Conservation (phyloP, 2,329 filamentous ascomycete species). For the Fusarium kyushuense region DNA sequence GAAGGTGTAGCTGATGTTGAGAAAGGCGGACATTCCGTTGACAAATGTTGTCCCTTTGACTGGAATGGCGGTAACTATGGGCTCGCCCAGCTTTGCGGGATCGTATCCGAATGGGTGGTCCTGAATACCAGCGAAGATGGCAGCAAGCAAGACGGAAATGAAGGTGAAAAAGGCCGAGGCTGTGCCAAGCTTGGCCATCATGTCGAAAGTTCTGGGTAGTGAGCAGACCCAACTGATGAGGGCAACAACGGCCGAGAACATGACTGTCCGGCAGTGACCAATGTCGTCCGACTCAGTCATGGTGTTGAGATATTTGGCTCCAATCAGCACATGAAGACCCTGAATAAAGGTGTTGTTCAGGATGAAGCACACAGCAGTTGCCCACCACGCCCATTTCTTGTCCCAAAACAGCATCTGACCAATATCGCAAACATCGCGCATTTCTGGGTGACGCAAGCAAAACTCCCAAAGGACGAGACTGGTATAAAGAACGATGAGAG, state of each 20-base stretch:
- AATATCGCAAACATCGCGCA: conserved; percentile 93
- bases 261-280: conserved; percentile 78
- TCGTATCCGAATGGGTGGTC: conserved; percentile 77
- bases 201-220: conserved; percentile 85
- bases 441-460: conserved; percentile 88
- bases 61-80: conserved; percentile 76
- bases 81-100: conserved; percentile 66
- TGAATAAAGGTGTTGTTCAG: conserved; percentile 95
- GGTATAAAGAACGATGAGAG: conserved; percentile 85
- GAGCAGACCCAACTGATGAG: conserved; percentile 83
- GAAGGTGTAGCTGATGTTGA: conserved; percentile 97
- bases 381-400: conserved; percentile 77
- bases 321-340: conserved; percentile 83
- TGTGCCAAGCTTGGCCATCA: conserved; percentile 82
- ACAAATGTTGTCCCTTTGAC: conserved; percentile 81
- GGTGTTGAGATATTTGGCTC: conserved; percentile 90
- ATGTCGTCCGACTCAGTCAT: conserved; percentile 77
- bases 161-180: conserved; percentile 90
- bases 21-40: conserved; percentile 84
- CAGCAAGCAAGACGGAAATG: conserved; percentile 84
- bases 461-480: conserved; percentile 77
- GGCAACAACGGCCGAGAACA: conserved; percentile 79
- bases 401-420: conserved; percentile 96
- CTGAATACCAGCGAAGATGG: conserved; percentile 84
- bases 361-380: conserved; percentile 86